A percentile compares a stretch with the other conserved stretches of the same genome.
Evolutionary conservation across 2,329 filamentous ascomycete species (phyloP).

Genomic region (Phialophora macrospora): DNA sequence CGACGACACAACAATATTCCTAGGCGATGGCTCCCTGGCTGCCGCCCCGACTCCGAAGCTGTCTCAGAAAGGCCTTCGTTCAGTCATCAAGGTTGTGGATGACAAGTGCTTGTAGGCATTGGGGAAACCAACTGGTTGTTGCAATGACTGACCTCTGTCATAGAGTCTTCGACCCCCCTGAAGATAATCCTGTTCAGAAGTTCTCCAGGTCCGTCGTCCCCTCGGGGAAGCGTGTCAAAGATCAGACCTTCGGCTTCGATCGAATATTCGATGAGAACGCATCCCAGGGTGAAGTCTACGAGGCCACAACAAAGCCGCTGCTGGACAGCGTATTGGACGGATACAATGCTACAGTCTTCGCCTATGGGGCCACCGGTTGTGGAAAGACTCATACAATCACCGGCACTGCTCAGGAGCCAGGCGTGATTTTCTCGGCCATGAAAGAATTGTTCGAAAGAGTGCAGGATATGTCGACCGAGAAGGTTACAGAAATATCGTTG

Average conservation of each 20-base stretch:
- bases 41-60: slow-evolving; percentile 82
- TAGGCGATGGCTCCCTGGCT: slow-evolving; percentile 97
- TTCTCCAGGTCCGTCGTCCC: slow-evolving; percentile 82
- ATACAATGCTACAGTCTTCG: slow-evolving; percentile 98
- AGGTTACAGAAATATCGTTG: slow-evolving; percentile 85
- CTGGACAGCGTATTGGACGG: slow-evolving; percentile 94
- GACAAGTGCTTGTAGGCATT: slow-evolving; percentile 85
- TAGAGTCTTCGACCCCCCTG: slow-evolving; percentile 95
- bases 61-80: slow-evolving; percentile 80
- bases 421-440: slow-evolving; percentile 99
- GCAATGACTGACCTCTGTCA: neutral
- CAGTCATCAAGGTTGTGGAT: slow-evolving; percentile 95
- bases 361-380: slow-evolving; percentile 95
- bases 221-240: slow-evolving; percentile 89
- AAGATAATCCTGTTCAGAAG: slow-evolving; percentile 88
- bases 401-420: slow-evolving; percentile 87
- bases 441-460: slow-evolving; percentile 98
- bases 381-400: slow-evolving; percentile 98
- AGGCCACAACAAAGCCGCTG: slow-evolving; percentile 84
- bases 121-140: neutral
- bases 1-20: slow-evolving; percentile 87
- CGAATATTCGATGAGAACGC: slow-evolving; percentile 95
- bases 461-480: slow-evolving; percentile 80
- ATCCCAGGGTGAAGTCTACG: slow-evolving; percentile 90
- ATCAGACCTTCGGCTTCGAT: slow-evolving; percentile 97